Evolutionary conservation across 2,329 filamentous ascomycete genomes (phyloP).

Genomic region (Salinomyces thailandicus): DNA sequence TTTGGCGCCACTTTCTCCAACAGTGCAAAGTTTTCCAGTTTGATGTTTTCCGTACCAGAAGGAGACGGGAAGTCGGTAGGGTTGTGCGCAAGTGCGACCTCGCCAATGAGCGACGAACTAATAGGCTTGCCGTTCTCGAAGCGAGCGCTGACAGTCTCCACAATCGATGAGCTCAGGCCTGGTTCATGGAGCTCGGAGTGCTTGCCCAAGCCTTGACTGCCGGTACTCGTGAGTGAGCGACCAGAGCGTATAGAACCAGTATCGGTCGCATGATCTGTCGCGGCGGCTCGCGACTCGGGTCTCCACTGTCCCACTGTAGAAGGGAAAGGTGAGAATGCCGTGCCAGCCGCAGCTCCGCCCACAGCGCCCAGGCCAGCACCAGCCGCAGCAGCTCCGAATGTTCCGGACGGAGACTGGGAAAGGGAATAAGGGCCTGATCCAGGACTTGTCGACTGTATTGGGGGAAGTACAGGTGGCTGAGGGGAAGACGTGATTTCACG

Average conservation of each 20-base stretch:
- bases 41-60: slow-evolving; percentile 52
- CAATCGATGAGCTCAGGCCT: slow-evolving; percentile 77
- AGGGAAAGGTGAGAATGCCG: slow-evolving; percentile 23
- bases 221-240: slow-evolving; percentile 61
- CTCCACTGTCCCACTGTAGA: slow-evolving; percentile 19
- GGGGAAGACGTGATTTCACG: background rate
- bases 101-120: slow-evolving; percentile 67
- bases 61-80: slow-evolving; percentile 36
- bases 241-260: slow-evolving; percentile 85
- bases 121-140: slow-evolving; percentile 66
- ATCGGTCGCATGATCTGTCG: slow-evolving; percentile 56
- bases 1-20: slow-evolving; percentile 92
- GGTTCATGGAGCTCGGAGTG: slow-evolving; percentile 73
- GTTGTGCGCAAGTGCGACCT: slow-evolving; percentile 82
- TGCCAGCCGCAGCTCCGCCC: slow-evolving; percentile 6
- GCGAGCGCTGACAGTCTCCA: slow-evolving; percentile 79
- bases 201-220: slow-evolving; percentile 49
- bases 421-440: slow-evolving; percentile 3
- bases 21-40: slow-evolving; percentile 76
- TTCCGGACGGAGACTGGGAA: slow-evolving; percentile 14
- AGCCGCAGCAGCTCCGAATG: slow-evolving; percentile 9
- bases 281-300: slow-evolving; percentile 17
- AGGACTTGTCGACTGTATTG: background rate
- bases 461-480: background rate
- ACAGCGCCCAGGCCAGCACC: background rate